phyloP scores from a whole-genome alignment of 1,284 basidiomycete genomes.

The Trichosporon faecale region DNA sequence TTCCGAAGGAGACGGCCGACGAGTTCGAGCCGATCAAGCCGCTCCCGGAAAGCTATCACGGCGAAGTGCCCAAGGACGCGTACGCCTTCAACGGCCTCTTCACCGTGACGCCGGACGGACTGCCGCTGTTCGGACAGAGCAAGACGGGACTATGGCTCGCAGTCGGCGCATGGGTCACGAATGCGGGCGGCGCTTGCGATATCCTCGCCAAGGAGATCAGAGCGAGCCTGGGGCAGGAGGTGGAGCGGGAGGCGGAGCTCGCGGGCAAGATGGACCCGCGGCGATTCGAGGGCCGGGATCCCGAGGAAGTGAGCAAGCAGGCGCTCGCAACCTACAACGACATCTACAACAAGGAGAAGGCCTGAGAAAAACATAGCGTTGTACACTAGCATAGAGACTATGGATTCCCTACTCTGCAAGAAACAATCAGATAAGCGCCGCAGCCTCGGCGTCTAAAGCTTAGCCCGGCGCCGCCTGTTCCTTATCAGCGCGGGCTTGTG shows the following conservation, averaged over 20 bases:
- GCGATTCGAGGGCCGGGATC: constrained; percentile 34
- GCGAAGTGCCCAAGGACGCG: background rate
- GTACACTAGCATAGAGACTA: no score
- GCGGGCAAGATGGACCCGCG: constrained; percentile 27
- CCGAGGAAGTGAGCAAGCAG: constrained; percentile 10
- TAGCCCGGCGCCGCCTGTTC: no score
- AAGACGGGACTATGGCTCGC: constrained; percentile 21
- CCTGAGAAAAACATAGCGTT: no score
- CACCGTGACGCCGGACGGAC: constrained; percentile 33
- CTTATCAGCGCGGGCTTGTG: no score
- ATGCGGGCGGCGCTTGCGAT: constrained; percentile 27
- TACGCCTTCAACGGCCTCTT: constrained; percentile 35
- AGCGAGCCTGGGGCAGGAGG: constrained; percentile 11
- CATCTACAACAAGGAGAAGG: constrained; percentile 29
- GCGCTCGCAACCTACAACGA: constrained; percentile 32
- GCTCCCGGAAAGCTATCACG: background rate
- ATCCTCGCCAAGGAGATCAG: constrained; percentile 29
- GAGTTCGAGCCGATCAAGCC: constrained; percentile 13
- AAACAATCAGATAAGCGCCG: no score
- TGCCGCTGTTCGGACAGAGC: constrained; percentile 30
- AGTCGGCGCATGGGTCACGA: constrained; percentile 35
- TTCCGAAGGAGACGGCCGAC: constrained; percentile 23
- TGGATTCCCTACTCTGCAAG: no score
- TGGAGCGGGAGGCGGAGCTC: constrained; percentile 10
- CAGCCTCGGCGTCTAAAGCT: no score